These are phyloP conservation scores for Rhodotorula sp. DNA, from an alignment of 1,284 basidiomycete species.

Conservation along the genomic window DNA sequence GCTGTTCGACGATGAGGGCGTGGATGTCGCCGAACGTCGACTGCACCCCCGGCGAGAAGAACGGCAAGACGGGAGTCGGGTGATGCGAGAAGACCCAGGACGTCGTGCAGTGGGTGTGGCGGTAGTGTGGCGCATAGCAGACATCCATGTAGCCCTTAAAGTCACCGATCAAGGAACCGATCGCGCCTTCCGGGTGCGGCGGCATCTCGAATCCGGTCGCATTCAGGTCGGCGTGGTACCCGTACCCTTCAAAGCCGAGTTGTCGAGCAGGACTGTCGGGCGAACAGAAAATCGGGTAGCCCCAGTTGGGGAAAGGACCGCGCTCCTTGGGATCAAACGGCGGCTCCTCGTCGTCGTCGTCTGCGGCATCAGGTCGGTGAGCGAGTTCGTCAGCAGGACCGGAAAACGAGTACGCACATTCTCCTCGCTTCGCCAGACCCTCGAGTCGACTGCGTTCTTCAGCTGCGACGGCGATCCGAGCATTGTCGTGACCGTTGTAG, in stretches of 20 bases:
- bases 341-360: conserved; percentile 33
- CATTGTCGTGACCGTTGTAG: conserved; percentile 44
- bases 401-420: conserved; percentile 26
- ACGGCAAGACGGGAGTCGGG: conserved; percentile 41
- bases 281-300: conserved; percentile 42
- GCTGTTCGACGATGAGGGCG: conserved; percentile 43
- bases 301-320: conserved; percentile 42
- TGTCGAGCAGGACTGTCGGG: conserved; percentile 37
- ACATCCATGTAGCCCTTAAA: conserved; percentile 42
- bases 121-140: conserved; percentile 45
- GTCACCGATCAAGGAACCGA: conserved; percentile 39
- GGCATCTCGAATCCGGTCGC: conserved; percentile 42
- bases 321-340: conserved; percentile 40
- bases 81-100: conserved; percentile 44
- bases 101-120: conserved; percentile 43
- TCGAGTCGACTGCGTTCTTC: conserved; percentile 43
- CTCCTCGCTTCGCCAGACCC: conserved; percentile 22
- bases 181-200: conserved; percentile 19
- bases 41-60: conserved; percentile 45
- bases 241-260: conserved; percentile 37
- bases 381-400: background rate
- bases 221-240: conserved; percentile 30
- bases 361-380: background rate
- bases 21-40: conserved; percentile 40
- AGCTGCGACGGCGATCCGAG: conserved; percentile 39